Evolutionary conservation across 768 basidiomycete genomes (phyloP).

Genomic region (Panus rudis): DNA sequence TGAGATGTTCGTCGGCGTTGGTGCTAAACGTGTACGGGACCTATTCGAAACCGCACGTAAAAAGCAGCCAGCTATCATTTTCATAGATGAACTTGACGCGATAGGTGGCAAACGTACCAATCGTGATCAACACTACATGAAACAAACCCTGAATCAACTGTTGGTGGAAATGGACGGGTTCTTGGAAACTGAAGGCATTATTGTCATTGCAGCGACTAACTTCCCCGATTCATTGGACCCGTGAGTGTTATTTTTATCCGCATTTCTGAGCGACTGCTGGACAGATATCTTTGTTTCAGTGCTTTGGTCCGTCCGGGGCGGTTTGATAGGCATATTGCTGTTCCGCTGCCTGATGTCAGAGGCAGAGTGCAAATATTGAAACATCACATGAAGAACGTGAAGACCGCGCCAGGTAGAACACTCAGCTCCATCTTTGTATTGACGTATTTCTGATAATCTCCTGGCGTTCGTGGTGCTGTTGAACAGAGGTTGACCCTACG

Average conservation of each 20-base stretch:
- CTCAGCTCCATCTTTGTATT: constrained; percentile 4
- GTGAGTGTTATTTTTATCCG: constrained; percentile 35
- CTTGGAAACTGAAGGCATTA: constrained; percentile 85
- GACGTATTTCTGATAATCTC: constrained; percentile 1
- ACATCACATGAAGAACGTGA: constrained; percentile 85
- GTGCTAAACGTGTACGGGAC: constrained; percentile 92
- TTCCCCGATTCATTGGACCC: constrained; percentile 92
- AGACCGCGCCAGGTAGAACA: constrained; percentile 45
- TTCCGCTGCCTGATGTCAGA: constrained; percentile 91
- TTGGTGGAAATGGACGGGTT: constrained; percentile 98
- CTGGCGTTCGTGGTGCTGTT: constrained; percentile 2
- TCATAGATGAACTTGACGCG: constrained; percentile 95
- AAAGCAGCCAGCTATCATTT: constrained; percentile 94
- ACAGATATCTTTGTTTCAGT: constrained; percentile 35
- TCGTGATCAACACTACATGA: constrained; percentile 84
- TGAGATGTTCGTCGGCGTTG: constrained; percentile 95
- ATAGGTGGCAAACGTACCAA: constrained; percentile 85
- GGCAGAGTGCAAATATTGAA: constrained; percentile 89
- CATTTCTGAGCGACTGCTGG: not conserved
- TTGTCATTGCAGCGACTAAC: constrained; percentile 96
- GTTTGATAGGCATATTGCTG: constrained; percentile 89
- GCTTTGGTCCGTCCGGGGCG: constrained; percentile 94
- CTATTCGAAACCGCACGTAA: constrained; percentile 91
- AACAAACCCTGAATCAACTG: constrained; percentile 92
- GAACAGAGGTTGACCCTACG: constrained; percentile 71